These are phyloP conservation scores for Calonectria pseudoreteaudii DNA, from an alignment of 2,329 filamentous ascomycete genomes.

Conservation along the genomic window DNA sequence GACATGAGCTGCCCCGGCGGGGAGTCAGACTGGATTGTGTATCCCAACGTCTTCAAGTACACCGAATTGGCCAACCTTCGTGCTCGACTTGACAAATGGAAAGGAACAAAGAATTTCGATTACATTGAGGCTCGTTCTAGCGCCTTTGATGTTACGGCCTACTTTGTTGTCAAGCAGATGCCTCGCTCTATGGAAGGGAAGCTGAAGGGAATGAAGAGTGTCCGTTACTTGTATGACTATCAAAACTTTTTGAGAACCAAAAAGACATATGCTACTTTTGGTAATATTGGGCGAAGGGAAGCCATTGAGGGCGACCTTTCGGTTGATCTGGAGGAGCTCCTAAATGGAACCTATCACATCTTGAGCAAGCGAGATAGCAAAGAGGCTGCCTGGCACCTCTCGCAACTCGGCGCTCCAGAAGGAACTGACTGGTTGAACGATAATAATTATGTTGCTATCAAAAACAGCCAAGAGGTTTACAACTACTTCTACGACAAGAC, in stretches of 20 bases:
- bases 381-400: background rate
- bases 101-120: background rate
- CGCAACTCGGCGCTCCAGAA: background rate
- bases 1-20: constrained; percentile 6
- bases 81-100: background rate
- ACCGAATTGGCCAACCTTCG: background rate
- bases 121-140: background rate
- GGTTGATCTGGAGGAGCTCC: background rate
- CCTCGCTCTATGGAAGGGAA: background rate
- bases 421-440: background rate
- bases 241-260: constrained; percentile 7
- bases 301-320: background rate
- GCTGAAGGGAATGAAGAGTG: background rate
- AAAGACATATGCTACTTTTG: background rate
- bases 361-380: background rate
- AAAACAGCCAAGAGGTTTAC: background rate
- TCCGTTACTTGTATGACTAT: constrained; percentile 8
- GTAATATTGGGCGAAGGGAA: background rate
- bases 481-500: background rate
- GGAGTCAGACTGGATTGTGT: constrained; percentile 7
- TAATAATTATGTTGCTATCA: background rate
- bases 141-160: background rate
- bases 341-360: background rate
- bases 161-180: constrained; percentile 6
- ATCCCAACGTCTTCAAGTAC: background rate